A percentile compares a stretch with the other conserved stretches of the same genome.
phyloP scores from a whole-genome alignment of 2,329 filamentous ascomycete genomes.

The Tolypocladium cylindrosporum region DNA sequence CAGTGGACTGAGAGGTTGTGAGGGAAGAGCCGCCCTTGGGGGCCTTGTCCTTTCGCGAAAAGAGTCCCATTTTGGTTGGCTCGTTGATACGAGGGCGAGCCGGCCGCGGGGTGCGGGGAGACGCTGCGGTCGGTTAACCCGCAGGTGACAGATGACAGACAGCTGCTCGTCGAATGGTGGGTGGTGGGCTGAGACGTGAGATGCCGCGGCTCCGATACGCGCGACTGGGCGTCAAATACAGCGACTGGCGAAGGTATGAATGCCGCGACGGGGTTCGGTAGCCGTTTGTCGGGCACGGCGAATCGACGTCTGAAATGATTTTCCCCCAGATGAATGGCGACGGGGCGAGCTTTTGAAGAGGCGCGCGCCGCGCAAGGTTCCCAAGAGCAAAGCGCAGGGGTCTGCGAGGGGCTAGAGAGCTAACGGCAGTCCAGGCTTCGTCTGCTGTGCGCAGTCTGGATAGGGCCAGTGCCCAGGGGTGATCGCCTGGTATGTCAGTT shows the following conservation, averaged over 20 bases:
- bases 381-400: background rate
- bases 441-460: background rate
- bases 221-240: background rate
- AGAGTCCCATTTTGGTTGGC: conserved; percentile 38
- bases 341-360: background rate
- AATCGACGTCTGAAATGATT: background rate
- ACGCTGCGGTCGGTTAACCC: conserved; percentile 2
- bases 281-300: background rate
- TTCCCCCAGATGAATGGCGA: background rate
- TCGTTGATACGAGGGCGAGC: conserved; percentile 3
- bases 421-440: background rate
- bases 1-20: conserved; percentile 35
- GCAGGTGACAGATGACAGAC: conserved; percentile 5
- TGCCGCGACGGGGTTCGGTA: background rate
- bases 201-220: background rate
- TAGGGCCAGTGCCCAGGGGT: background rate
- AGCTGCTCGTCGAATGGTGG: background rate
- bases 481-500: background rate
- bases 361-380: background rate
- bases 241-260: background rate
- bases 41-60: conserved; percentile 44
- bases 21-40: conserved; percentile 31
- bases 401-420: background rate
- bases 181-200: background rate
- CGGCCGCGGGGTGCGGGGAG: conserved; percentile 10